These are phyloP conservation scores for Apophysomyces sp. DNA, from an alignment of 371 early-diverging fungal species.

Conservation along the genomic window DNA sequence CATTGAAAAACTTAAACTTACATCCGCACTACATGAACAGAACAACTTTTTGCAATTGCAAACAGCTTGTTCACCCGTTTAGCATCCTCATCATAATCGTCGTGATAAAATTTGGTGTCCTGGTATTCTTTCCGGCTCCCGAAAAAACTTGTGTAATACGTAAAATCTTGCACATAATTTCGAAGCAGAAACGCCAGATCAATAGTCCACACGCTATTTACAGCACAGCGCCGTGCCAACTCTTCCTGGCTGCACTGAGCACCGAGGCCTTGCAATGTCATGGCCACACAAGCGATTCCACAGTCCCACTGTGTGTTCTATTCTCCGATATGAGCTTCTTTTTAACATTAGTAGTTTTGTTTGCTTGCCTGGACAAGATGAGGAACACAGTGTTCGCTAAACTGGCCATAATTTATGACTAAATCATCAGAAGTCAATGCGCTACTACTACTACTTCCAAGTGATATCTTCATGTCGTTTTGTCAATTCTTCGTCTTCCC, in stretches of 20 bases:
- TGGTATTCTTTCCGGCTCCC: conserved; percentile 78
- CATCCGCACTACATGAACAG: conserved; percentile 73
- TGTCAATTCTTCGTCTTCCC: background rate
- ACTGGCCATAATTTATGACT: conserved; percentile 27
- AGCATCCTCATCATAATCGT: conserved; percentile 69
- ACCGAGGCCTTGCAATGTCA: conserved; percentile 68
- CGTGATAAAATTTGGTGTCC: conserved; percentile 68
- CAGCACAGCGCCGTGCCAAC: conserved; percentile 42
- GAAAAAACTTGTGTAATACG: conserved; percentile 82
- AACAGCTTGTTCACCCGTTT: conserved; percentile 76
- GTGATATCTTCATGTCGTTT: background rate
- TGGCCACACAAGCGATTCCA: conserved; percentile 82
- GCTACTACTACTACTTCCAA: background rate
- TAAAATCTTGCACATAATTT: conserved; percentile 75
- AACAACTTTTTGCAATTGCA: conserved; percentile 68
- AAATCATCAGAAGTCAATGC: conserved; percentile 12
- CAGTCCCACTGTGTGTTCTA: conserved; percentile 73
- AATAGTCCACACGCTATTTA: conserved; percentile 87
- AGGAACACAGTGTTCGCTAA: conserved; percentile 28
- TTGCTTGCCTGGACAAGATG: conserved; percentile 28
- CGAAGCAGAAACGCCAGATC: conserved; percentile 79
- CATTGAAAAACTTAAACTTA: conserved; percentile 24
- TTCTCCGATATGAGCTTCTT: background rate
- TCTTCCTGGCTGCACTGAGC: conserved; percentile 40
- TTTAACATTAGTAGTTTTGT: background rate